Conservation (phyloP, 352 stramenopile genomes). For the Phytopythium ostracodes region DNA sequence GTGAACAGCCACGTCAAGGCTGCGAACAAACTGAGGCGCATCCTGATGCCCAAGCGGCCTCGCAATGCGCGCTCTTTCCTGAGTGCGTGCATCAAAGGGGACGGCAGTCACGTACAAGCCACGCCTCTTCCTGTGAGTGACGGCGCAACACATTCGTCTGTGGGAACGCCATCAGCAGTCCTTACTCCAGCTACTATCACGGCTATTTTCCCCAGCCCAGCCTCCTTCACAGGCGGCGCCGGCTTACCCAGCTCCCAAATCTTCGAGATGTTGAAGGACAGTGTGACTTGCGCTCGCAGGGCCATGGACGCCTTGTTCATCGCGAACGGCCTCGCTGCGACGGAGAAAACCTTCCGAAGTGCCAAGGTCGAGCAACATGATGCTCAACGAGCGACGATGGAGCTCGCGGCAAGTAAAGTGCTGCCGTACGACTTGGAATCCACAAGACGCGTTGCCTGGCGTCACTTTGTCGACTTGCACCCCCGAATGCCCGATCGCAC, state of each 20-base stretch:
- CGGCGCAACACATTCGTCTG: neutral
- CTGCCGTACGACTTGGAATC: constrained; percentile 19
- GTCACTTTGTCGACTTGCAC: constrained; percentile 14
- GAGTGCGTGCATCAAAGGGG: neutral
- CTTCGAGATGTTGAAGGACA: constrained; percentile 4
- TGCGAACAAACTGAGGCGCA: constrained; percentile 45
- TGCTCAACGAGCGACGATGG: constrained; percentile 10
- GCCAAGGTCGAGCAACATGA: constrained; percentile 15
- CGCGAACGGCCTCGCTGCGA: constrained; percentile 5
- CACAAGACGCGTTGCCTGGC: constrained; percentile 14
- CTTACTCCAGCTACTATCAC: neutral
- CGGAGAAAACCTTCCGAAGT: constrained; percentile 11
- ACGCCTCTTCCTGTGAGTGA: no score
- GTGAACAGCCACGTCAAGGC: constrained; percentile 51
- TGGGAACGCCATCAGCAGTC: neutral
- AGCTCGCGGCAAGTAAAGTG: constrained; percentile 23
- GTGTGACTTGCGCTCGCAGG: neutral
- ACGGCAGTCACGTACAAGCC: no score
- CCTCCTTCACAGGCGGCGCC: neutral
- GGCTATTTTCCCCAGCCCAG: neutral
- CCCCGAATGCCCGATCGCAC: neutral
- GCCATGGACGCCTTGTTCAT: constrained; percentile 5
- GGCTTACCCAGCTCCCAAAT: neutral
- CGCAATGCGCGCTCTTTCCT: neutral
- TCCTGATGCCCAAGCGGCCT: constrained; percentile 37